Base-by-base conservation (phyloP, 1,284 basidiomycete species). In the Apiotrichum brassicae region DNA sequence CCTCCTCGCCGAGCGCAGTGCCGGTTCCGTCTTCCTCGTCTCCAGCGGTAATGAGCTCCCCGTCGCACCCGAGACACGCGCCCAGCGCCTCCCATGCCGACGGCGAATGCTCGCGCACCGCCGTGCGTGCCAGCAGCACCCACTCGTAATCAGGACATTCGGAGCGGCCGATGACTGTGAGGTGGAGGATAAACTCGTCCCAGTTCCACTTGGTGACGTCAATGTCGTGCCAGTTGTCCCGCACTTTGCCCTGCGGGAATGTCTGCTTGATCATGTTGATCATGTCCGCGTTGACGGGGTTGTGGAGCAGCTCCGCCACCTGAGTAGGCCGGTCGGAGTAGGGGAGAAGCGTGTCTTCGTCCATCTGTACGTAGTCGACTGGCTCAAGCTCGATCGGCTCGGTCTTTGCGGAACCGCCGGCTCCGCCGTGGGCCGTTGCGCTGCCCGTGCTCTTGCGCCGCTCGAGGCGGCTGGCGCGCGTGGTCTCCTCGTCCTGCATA, bases 21-120 rank as follows among this genome's bases (percentile, higher is more conserved):
- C 69, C 67, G 12, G 33, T 11, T 9, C 33, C 33, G n/a, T 58
- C 52, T 39, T 69, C 65, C 48, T 70, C 68, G 13, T 65, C 63
- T 6, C 70, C 71, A 0, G 66, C 70, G 44, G 65, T 68, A 47
- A 72, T 58, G 38, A 74, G 59, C 38, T 68, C 65, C 6, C 59
- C 57, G 51, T 74, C 70, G 51, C 70, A 72, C 12, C 72, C 72
- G 13, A 74, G 62, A 47, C 68, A 71, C 13, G 60, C 46, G 20
- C 72, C 72, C 13, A 74, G 55, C 39, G 64, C 65, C 47, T 72
- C 70, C 72, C 72, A 74, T 13, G 71, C 48, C 5, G 70, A 61
- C 9, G 70, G 65, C 8, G 53, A 57, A 33, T 62, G 54, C 24
- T 56, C 45, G 25, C 70, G 58, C 9, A 71, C 64, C 2, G 69